Evolutionary conservation across 441 rosid genomes (phyloP), one percentile per base, ranked within the genome.

Genomic region (Adansonia grandidieri): DNA sequence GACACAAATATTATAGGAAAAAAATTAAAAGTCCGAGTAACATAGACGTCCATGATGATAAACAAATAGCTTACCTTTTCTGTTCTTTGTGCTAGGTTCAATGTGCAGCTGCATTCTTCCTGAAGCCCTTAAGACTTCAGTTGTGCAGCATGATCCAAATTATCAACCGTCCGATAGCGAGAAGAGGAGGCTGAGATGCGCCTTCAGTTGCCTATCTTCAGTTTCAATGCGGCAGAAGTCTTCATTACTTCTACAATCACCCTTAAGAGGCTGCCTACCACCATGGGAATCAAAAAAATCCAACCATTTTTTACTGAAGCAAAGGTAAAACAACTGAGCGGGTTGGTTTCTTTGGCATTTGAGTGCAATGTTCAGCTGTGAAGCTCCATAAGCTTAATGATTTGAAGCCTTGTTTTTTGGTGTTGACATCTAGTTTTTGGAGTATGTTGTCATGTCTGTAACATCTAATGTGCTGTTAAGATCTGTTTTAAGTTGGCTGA

Each of bases 61-160:
- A 6, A 47, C 50, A n/a, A 47, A 47, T 47, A 47, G 7, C 51
- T 42, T 66, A 11, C 11, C 19, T 28, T 2, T 17, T 14, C 5
- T 68, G 1, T 22, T 19, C 75, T 60, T 60, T 19, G 14, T 61
- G 57, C 37, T 77, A 91, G 93, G 95, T 83, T 88, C 93, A 42
- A 80, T 85, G 67, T 91, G 95, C 81, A 91, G 87, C 74, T 91
- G 95, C 80, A 78, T 91, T 28, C 95, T 91, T 75, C 91, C 95
- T 0, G 90, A 91, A 76, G 71, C 89, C 60, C 87, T 91, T 24
- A 86, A 87, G 86, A 83, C 87, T 4, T 83, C 90, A 6, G 85
- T 85, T 1, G 88, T 87, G 45, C 77, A 64, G 42, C 89, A 85
- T 5, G 92, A 91, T 64, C 87, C 91, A 50, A 54, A 66, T 13